A percentile compares a stretch with the other conserved stretches of the same genome.
Evolutionary conservation across 2,329 filamentous ascomycete genomes (phyloP).

Genomic region (Camptophora hylomeconis): DNA sequence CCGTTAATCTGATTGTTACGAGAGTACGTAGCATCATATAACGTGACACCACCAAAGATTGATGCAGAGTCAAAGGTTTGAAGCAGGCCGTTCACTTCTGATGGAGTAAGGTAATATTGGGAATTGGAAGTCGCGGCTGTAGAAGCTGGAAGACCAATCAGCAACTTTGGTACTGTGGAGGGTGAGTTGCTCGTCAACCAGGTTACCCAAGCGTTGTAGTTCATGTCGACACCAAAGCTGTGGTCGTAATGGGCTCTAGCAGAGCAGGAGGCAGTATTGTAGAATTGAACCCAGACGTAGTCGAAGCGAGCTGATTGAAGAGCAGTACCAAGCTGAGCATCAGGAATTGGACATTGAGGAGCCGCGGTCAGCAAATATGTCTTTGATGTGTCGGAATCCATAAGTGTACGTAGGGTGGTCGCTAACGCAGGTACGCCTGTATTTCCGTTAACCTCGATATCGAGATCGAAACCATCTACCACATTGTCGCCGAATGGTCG

Average conservation of each 20-base stretch:
- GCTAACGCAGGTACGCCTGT: constrained; percentile 51
- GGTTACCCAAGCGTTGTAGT: constrained; percentile 34
- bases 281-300: constrained; percentile 44
- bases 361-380: constrained; percentile 50
- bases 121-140: constrained; percentile 17
- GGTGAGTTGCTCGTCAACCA: constrained; percentile 23
- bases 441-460: constrained; percentile 47
- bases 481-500: constrained; percentile 52
- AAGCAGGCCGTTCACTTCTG: constrained; percentile 34
- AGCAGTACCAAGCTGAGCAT: constrained; percentile 34
- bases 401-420: constrained; percentile 38
- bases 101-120: constrained; percentile 34
- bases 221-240: constrained; percentile 27
- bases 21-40: constrained; percentile 44
- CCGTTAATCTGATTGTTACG: constrained; percentile 30
- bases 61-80: constrained; percentile 26
- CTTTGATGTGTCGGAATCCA: constrained; percentile 44
- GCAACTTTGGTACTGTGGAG: constrained; percentile 25
- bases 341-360: constrained; percentile 56
- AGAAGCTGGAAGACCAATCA: constrained; percentile 37
- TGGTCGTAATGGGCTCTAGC: constrained; percentile 30
- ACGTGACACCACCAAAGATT: constrained; percentile 46
- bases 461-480: constrained; percentile 66
- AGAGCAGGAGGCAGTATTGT: constrained; percentile 40
- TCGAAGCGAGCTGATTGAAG: constrained; percentile 36